Percentiles rank a stretch among this genome's conserved stretches.
phyloP scores from a whole-genome alignment of 148 eudicot species.

The Pouteria glomerata region DNA sequence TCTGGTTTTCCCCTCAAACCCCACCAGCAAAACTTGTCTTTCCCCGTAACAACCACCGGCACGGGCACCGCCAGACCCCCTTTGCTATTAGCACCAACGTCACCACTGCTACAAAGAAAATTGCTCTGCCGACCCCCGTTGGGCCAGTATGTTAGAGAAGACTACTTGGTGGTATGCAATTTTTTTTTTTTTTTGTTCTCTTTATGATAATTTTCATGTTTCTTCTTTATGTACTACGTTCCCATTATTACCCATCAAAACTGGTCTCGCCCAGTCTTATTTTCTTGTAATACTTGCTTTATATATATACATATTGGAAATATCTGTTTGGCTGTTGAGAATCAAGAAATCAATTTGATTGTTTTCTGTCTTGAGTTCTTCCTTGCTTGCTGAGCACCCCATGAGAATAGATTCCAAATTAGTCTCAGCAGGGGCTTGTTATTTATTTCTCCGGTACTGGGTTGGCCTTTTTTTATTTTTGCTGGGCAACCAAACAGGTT shows the following conservation, averaged over 20 bases:
- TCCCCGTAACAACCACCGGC: slow-evolving; percentile 20
- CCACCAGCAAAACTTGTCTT: slow-evolving; percentile 14
- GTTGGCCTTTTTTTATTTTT: background rate
- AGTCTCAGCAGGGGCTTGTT: background rate
- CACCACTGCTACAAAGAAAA: slow-evolving; percentile 26
- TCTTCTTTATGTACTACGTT: background rate
- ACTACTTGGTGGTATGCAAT: slow-evolving; percentile 78
- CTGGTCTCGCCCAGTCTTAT: background rate
- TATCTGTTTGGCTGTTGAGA: slow-evolving; percentile 1
- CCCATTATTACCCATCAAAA: background rate
- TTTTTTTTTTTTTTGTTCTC: background rate
- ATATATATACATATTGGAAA: background rate
- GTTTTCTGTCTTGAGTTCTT: background rate
- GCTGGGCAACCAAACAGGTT: background rate
- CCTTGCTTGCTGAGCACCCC: background rate
- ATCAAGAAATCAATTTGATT: background rate
- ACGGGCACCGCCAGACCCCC: slow-evolving; percentile 10
- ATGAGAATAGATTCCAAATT: background rate
- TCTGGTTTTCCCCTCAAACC: slow-evolving; percentile 15
- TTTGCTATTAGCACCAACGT: slow-evolving; percentile 22
- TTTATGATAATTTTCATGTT: too few relatives aligned
- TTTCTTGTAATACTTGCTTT: background rate
- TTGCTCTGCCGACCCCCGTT: slow-evolving; percentile 54
- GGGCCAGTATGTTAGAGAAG: slow-evolving; percentile 68
- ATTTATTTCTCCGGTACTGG: background rate